phyloP scores from a whole-genome alignment of 1,139 yeast genomes.

The Taphrina communis region DNA sequence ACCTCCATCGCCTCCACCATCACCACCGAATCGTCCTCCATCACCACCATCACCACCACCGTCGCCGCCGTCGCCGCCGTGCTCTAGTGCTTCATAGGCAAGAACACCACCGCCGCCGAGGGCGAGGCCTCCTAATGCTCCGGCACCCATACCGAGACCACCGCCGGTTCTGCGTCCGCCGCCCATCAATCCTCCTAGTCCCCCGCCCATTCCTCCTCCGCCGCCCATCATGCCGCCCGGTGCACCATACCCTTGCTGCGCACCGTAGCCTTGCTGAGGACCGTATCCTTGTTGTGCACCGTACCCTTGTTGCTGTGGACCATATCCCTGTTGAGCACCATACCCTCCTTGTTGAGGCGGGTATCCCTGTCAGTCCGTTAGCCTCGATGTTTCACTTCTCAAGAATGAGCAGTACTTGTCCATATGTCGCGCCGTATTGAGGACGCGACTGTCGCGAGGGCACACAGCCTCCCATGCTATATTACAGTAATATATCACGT shows the following conservation, averaged over 20 bases:
- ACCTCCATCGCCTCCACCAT: slow-evolving; percentile 15
- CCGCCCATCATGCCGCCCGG: slow-evolving; percentile 17
- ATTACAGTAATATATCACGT: too few species aligned
- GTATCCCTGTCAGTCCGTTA: not conserved
- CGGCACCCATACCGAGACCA: slow-evolving; percentile 13
- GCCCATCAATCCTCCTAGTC: slow-evolving; percentile 2
- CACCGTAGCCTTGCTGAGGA: not conserved
- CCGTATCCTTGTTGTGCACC: not conserved
- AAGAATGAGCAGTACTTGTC: not conserved
- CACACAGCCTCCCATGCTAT: slow-evolving; percentile 23
- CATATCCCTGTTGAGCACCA: slow-evolving; percentile 10
- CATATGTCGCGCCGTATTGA: slow-evolving; percentile 21
- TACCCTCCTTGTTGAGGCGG: slow-evolving; percentile 8
- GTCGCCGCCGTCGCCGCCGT: slow-evolving; percentile 22
- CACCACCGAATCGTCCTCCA: slow-evolving; percentile 19
- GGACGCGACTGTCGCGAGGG: slow-evolving; percentile 31
- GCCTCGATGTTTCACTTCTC: not conserved
- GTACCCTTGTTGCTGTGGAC: slow-evolving; percentile 8
- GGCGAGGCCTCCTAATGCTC: slow-evolving; percentile 26
- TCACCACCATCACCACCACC: slow-evolving; percentile 21
- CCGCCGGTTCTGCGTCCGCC: slow-evolving; percentile 19
- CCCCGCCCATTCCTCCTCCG: not conserved
- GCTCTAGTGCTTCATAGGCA: slow-evolving; percentile 16
- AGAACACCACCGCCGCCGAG: slow-evolving; percentile 26
- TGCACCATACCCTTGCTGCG: not conserved